Evolutionary conservation across 2,329 filamentous ascomycete species (phyloP), one percentile per base, ranked within the genome.

Genomic region (Thelonectria rubi): DNA sequence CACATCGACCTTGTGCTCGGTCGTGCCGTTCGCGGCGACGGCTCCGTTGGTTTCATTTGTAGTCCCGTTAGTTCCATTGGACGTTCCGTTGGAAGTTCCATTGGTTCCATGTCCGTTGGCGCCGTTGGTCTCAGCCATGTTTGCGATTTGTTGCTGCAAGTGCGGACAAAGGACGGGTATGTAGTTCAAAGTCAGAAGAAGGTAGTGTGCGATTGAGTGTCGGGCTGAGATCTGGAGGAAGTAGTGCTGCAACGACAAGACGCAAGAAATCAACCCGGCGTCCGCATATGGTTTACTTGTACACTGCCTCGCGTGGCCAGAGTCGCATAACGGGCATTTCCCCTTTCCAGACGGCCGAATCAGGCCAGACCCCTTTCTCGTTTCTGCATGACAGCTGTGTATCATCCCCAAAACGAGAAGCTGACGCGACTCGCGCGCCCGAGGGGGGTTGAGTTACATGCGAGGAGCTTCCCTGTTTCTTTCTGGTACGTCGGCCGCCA

Each of bases 1-100:
- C 1, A 63, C 47, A 39, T 65, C 64, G 1, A 58, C 45, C 2
- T 63, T 45, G 26, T 12, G 48, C 10, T 50, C 17, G 24, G 5
- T 15, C 3, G 30, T 39, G 14, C 21, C 20, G 43, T 21, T 46
- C 21, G 30, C 32, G 32, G 11, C 32, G 14, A 34, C 32, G 32
- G 32, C 24, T 30, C 24, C 26, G 5, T 49, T 32, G n/a, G 30
- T 37, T 17, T 15, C 47, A n/a, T 34, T 34, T 1, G 24, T 51
- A 10, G 30, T 37, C 18, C 26, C 47, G 30, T 50, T 50, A 17
- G 47, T 50, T 10, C 47, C 47, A 12, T 34, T 34, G 17, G 30
- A 24, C 24, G 24, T 37, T 12, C n/a, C 47, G 30, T 37, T 37
- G 15, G 26, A 30, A n/a, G n/a, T 50, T 34, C 26, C 47, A 34